Percentiles rank a stretch among this genome's conserved stretches.
These are phyloP conservation scores for Selaginella tamariscina DNA, from an alignment of 75 land plant species.

Conservation along the genomic window DNA sequence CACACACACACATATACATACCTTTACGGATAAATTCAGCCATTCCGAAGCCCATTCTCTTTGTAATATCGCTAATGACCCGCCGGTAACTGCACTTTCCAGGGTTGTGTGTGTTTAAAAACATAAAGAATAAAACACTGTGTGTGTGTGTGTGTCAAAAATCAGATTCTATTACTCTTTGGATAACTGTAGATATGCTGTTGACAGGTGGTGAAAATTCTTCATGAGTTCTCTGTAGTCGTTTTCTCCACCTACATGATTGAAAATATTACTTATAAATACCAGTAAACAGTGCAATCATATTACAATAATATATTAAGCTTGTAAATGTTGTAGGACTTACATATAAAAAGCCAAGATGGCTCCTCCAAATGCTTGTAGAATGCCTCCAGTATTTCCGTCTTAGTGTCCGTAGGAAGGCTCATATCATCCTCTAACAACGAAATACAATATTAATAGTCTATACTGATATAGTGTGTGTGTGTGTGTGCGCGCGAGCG, in stretches of 20 bases:
- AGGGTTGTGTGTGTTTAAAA: too few relatives aligned
- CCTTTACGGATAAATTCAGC: slow-evolving; percentile 79
- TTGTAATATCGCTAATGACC: slow-evolving; percentile 80
- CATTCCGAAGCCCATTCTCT: slow-evolving; percentile 94
- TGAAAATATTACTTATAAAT: too few relatives aligned
- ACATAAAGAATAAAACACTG: not conserved
- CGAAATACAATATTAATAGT: too few relatives aligned
- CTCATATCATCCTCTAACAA: slow-evolving; percentile 94
- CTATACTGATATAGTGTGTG: not conserved
- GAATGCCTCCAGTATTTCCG: slow-evolving; percentile 62
- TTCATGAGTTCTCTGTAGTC: slow-evolving; percentile 89
- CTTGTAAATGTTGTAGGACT: too few relatives aligned
- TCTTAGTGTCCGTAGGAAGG: slow-evolving; percentile 56
- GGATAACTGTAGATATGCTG: slow-evolving; percentile 61
- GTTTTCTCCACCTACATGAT: slow-evolving; percentile 59
- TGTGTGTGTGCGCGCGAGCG: too few relatives aligned
- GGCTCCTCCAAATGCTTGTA: slow-evolving; percentile 64
- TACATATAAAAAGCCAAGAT: slow-evolving; percentile 82
- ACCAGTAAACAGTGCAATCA: too few relatives aligned
- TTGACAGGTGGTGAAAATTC: slow-evolving; percentile 61
- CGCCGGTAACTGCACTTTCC: slow-evolving; percentile 62
- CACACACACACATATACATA: too few relatives aligned
- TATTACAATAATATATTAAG: too few relatives aligned
- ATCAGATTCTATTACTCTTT: slow-evolving; percentile 29
- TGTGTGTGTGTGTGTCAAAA: too few relatives aligned